A percentile compares a stretch with the other conserved stretches of the same genome.
Conservation (phyloP, 2,329 filamentous ascomycete species). For the Ceratocystis cubensis region DNA sequence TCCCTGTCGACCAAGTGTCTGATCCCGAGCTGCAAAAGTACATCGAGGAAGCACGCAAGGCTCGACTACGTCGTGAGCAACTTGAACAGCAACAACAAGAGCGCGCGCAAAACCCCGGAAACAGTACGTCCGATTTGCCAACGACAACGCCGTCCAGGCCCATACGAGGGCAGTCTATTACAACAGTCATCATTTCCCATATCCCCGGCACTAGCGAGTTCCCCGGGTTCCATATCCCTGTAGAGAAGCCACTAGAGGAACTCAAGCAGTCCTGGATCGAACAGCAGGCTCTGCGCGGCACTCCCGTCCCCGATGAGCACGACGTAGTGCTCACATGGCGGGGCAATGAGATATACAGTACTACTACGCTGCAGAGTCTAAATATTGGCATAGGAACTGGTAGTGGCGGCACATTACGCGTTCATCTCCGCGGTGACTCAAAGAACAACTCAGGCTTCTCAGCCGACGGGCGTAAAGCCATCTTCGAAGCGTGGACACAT, state of each 20-base stretch:
- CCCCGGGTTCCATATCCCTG: conserved; percentile 9
- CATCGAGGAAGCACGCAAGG: conserved; percentile 32
- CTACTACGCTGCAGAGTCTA: conserved; percentile 59
- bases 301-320: conserved; percentile 34
- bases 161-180: background rate
- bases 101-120: background rate
- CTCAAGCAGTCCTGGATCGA: conserved; percentile 59
- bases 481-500: conserved; percentile 65
- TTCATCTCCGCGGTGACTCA: conserved; percentile 30
- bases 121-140: background rate
- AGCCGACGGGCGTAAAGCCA: conserved; percentile 46
- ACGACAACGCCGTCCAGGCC: background rate
- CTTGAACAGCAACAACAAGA: background rate
- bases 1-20: conserved; percentile 22
- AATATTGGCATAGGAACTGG: conserved; percentile 39
- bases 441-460: conserved; percentile 34
- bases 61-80: background rate
- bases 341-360: conserved; percentile 56
- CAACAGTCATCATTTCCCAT: conserved; percentile 35
- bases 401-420: conserved; percentile 27
- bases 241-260: conserved; percentile 16
- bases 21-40: conserved; percentile 37
- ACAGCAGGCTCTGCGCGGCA: conserved; percentile 40
- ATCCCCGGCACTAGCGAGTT: conserved; percentile 40
- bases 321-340: conserved; percentile 70